Evolutionary conservation across 2,329 filamentous ascomycete genomes (phyloP).

Genomic region (Amphichorda felina): DNA sequence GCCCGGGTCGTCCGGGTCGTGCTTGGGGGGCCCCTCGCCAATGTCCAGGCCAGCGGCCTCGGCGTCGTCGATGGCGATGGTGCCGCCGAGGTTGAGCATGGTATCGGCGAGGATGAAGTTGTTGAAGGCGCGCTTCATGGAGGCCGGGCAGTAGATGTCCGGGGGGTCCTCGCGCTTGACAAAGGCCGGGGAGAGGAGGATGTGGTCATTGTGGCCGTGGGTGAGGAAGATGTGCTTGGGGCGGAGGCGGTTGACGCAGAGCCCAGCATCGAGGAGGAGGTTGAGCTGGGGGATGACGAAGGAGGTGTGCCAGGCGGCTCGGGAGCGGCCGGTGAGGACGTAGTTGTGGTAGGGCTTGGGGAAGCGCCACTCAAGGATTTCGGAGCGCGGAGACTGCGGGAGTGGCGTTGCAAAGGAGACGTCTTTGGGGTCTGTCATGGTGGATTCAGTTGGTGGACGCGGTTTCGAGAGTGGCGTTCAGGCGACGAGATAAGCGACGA

Average conservation of each 20-base stretch:
- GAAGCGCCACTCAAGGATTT: slow-evolving; percentile 32
- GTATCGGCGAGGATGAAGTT: slow-evolving; percentile 26
- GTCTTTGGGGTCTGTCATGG: background rate
- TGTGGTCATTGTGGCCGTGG: slow-evolving; percentile 36
- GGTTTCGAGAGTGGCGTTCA: too few species aligned
- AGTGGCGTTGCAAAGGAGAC: slow-evolving; percentile 28
- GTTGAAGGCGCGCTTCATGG: slow-evolving; percentile 25
- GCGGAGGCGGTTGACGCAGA: slow-evolving; percentile 29
- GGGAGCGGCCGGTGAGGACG: slow-evolving; percentile 31
- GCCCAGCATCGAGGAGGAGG: slow-evolving; percentile 34
- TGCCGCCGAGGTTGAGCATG: slow-evolving; percentile 28
- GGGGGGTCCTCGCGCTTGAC: slow-evolving; percentile 30
- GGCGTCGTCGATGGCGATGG: slow-evolving; percentile 15
- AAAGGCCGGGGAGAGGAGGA: slow-evolving; percentile 28
- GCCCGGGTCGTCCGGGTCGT: background rate
- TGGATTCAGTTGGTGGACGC: background rate
- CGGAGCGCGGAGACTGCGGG: slow-evolving; percentile 27
- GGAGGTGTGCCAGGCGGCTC: slow-evolving; percentile 38
- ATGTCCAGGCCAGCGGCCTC: slow-evolving; percentile 3
- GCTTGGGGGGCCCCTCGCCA: background rate
- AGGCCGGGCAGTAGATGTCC: slow-evolving; percentile 30
- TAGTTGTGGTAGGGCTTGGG: slow-evolving; percentile 28
- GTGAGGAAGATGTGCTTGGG: slow-evolving; percentile 38
- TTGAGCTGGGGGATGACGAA: slow-evolving; percentile 37
- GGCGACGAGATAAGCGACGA: too few species aligned